These are phyloP conservation scores for Malassezia arunalokei DNA, from an alignment of 1,284 basidiomycete species.

Conservation along the genomic window DNA sequence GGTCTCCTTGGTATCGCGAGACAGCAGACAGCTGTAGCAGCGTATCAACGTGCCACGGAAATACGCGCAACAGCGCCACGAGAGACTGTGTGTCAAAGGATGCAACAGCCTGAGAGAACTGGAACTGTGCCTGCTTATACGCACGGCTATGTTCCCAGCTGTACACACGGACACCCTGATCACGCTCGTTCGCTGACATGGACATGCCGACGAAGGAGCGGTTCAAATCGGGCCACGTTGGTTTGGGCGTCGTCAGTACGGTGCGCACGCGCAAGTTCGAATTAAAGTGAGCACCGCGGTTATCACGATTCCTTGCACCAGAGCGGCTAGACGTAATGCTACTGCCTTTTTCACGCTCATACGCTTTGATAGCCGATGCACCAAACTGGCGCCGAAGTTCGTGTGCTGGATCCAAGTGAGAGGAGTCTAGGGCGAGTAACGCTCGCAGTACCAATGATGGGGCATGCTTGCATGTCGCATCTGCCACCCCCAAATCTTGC, in stretches of 20 bases:
- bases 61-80: slow-evolving; percentile 31
- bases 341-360: slow-evolving; percentile 25
- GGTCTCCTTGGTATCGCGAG: slow-evolving; percentile 40
- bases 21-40: slow-evolving; percentile 40
- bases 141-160: slow-evolving; percentile 35
- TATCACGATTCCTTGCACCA: slow-evolving; percentile 21
- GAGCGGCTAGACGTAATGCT: slow-evolving; percentile 8
- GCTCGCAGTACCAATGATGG: slow-evolving; percentile 16
- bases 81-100: slow-evolving; percentile 38
- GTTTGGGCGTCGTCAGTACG: slow-evolving; percentile 34
- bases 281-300: slow-evolving; percentile 30
- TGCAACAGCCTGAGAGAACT: slow-evolving; percentile 40
- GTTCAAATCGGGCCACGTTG: slow-evolving; percentile 37
- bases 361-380: slow-evolving; percentile 42
- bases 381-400: slow-evolving; percentile 43
- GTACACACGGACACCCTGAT: slow-evolving; percentile 21
- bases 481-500: background rate
- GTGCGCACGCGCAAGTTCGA: slow-evolving; percentile 34
- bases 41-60: slow-evolving; percentile 44
- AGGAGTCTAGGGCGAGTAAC: slow-evolving; percentile 26
- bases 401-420: slow-evolving; percentile 30
- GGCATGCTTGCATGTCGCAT: background rate
- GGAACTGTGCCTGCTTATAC: slow-evolving; percentile 38
- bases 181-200: slow-evolving; percentile 30
- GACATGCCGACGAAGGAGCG: slow-evolving; percentile 38